These are phyloP conservation scores for Sedum album DNA, from an alignment of 164 flowering plant genomes.

Conservation along the genomic window DNA sequence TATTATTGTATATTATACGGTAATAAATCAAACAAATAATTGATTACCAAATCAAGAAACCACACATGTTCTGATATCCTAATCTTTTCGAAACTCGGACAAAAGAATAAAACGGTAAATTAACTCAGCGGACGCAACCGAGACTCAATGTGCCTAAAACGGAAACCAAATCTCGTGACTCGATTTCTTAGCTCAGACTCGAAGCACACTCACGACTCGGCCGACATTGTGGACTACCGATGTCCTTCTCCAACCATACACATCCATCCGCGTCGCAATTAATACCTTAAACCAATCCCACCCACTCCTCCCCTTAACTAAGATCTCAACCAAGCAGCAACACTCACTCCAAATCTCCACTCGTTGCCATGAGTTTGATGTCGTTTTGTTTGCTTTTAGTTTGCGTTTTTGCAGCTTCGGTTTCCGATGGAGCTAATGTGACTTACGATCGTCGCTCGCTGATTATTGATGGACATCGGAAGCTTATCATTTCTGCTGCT, in stretches of 20 bases:
- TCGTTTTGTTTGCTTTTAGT: neutral
- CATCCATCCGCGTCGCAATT: neutral
- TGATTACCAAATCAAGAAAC: too few relatives aligned
- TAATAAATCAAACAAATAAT: too few relatives aligned
- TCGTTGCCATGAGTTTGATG: neutral
- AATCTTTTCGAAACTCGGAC: neutral
- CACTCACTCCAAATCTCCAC: neutral
- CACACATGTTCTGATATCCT: neutral
- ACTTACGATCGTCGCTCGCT: slow-evolving; percentile 4
- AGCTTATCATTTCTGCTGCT: slow-evolving; percentile 5
- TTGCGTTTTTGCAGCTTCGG: neutral
- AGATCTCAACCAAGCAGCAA: neutral
- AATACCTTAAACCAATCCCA: neutral
- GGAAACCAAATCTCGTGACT: too few relatives aligned
- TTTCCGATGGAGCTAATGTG: slow-evolving; percentile 5
- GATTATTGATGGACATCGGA: slow-evolving; percentile 5
- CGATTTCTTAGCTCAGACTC: too few relatives aligned
- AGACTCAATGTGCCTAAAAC: too few relatives aligned
- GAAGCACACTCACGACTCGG: too few relatives aligned
- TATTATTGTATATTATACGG: too few relatives aligned
- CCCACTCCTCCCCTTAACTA: neutral
- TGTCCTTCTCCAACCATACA: neutral
- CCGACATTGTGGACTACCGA: slow-evolving; percentile 1
- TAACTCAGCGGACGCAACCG: too few relatives aligned
- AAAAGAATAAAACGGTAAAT: too few relatives aligned